Evolutionary conservation across 2,329 filamentous ascomycete genomes (phyloP).

Genomic region (Pezicula radicicola): DNA sequence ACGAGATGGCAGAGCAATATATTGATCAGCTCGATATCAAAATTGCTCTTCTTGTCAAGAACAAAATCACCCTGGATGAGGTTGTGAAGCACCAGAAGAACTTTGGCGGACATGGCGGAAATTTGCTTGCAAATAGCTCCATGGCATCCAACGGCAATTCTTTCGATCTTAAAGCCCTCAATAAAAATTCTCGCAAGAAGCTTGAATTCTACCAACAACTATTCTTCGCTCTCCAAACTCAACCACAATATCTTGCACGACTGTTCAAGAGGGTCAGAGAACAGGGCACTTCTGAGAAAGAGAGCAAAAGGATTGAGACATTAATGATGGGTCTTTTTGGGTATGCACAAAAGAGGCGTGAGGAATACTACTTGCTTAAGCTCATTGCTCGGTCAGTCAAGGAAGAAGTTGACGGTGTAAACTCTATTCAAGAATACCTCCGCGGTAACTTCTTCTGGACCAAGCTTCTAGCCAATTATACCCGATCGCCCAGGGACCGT

Average conservation of each 20-base stretch:
- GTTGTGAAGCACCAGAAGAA: constrained; percentile 96
- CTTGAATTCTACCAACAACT: constrained; percentile 95
- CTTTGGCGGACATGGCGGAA: constrained; percentile 85
- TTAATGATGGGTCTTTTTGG: constrained; percentile 96
- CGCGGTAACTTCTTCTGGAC: constrained; percentile 93
- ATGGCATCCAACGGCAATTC: constrained; percentile 80
- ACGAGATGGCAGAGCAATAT: constrained; percentile 95
- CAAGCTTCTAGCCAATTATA: constrained; percentile 82
- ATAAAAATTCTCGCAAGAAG: constrained; percentile 94
- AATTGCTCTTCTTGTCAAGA: constrained; percentile 96
- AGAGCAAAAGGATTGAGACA: constrained; percentile 87
- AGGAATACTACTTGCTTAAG: constrained; percentile 95
- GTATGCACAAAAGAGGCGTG: constrained; percentile 92
- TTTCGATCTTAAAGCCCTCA: constrained; percentile 94
- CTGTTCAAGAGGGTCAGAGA: constrained; percentile 84
- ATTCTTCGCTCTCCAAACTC: constrained; percentile 95
- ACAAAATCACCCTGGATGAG: constrained; percentile 98
- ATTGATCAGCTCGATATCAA: constrained; percentile 99
- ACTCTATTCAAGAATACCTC: constrained; percentile 76
- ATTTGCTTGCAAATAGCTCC: constrained; percentile 81
- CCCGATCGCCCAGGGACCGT: constrained; percentile 84
- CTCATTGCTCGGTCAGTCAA: constrained; percentile 77
- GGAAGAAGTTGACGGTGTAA: constrained; percentile 77
- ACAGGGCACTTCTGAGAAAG: constrained; percentile 82
- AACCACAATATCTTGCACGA: constrained; percentile 88